Evolutionary conservation across 768 basidiomycete species (phyloP).

Genomic region (Dentipellis fragilis): DNA sequence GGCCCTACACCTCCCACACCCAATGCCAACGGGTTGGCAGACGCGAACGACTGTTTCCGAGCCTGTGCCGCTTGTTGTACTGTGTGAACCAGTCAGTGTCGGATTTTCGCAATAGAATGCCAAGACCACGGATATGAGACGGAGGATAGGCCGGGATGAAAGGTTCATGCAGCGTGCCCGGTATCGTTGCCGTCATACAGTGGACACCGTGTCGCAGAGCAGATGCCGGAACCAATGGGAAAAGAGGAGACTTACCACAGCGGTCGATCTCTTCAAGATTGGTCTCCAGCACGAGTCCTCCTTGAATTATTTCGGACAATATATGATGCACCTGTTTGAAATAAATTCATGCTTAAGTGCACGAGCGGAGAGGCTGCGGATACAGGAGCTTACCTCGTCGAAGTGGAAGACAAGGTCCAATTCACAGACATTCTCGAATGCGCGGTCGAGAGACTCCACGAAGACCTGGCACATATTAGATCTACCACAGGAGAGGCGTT

Average conservation of each 20-base stretch:
- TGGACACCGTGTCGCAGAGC: background rate
- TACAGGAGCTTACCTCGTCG: slow-evolving; percentile 61
- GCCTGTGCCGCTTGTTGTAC: slow-evolving; percentile 63
- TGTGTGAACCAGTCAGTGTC: slow-evolving; percentile 20
- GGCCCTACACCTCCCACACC: slow-evolving; percentile 53
- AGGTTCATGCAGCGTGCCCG: slow-evolving; percentile 3
- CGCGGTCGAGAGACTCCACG: slow-evolving; percentile 90
- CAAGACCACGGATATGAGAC: background rate
- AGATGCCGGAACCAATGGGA: background rate
- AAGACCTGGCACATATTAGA: slow-evolving; percentile 59
- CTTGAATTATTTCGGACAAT: slow-evolving; percentile 92
- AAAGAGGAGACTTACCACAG: slow-evolving; percentile 39
- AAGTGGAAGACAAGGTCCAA: slow-evolving; percentile 98
- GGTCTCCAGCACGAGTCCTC: slow-evolving; percentile 92
- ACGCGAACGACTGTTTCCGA: slow-evolving; percentile 67
- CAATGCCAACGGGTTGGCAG: slow-evolving; percentile 76
- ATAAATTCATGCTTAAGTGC: background rate
- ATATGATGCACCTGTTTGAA: slow-evolving; percentile 78
- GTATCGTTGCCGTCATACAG: background rate
- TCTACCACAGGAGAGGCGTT: background rate
- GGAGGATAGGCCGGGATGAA: background rate
- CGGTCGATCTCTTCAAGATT: slow-evolving; percentile 78
- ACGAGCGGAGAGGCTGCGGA: background rate
- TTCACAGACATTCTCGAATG: slow-evolving; percentile 98
- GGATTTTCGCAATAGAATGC: background rate